Evolutionary conservation across 371 early-diverging fungal genomes (phyloP), one percentile per base, ranked within the genome.

Genomic region (Lichtheimia corymbifera): DNA sequence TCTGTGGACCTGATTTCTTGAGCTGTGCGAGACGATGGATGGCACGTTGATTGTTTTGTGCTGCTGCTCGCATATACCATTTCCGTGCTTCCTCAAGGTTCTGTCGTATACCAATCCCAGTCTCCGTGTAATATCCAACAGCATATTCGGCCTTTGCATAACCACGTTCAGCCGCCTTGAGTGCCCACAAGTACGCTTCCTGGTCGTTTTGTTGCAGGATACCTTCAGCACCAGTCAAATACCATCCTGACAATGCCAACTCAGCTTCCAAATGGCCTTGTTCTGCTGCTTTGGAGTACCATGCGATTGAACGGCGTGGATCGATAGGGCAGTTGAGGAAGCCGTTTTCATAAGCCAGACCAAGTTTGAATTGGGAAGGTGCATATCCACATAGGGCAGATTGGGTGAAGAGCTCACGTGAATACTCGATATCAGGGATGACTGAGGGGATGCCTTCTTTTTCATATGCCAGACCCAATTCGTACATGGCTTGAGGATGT

Each of bases 371-470:
- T 66, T 94, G 96, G 40, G 96, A 93, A 15, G 93, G 94, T 28
- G 94, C 89, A 75, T 97, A 97, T 20, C 96, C 96, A 50, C 93
- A 86, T 64, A 93, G 90, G 13, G 97, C 97, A 2, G 97, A 94
- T 62, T 93, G 88, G 44, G 91, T 90, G 68, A 88, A 97, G 60
- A 97, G 74, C 57, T 97, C 96, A 28, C 91, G 85, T 6, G 98
- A 83, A 77, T 97, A 96, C 2, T 83, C 79, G 41, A 88, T 83
- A 74, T 96, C 97, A 3, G 86, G 86, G 42, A 93, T 89, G 15
- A 92, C 80, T 1, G 89, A 85, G 7, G 91, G 89, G 20, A 91
- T 84, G 17, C 89, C 90, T 45, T 83, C 83, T 58, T 85, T 83
- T 68, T 98, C 99, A 79, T 93, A 94, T 58, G 93, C 86, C 47